These are phyloP conservation scores for Saccharomycopsis malanga DNA, from an alignment of 805 yeast genomes.

Conservation along the genomic window DNA sequence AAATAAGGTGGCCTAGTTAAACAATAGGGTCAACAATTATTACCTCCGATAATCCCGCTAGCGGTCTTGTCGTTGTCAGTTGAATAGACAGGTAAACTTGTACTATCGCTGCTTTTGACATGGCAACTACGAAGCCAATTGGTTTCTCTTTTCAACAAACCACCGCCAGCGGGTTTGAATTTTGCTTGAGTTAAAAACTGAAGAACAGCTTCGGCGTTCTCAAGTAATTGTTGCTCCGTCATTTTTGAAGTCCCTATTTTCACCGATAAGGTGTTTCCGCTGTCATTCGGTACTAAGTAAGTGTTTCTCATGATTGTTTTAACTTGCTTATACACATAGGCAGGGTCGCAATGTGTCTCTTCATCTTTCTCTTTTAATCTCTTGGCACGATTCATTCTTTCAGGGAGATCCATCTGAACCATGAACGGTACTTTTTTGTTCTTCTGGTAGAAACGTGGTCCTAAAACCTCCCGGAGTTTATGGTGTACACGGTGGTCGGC, in stretches of 20 bases:
- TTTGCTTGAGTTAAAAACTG: slow-evolving; percentile 40
- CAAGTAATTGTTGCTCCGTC: slow-evolving; percentile 36
- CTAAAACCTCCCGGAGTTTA: slow-evolving; percentile 50
- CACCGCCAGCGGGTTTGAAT: slow-evolving; percentile 52
- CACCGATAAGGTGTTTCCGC: slow-evolving; percentile 53
- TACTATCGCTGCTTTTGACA: slow-evolving; percentile 17
- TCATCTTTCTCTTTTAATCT: slow-evolving; percentile 13
- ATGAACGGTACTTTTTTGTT: slow-evolving; percentile 63
- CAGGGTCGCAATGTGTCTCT: slow-evolving; percentile 30
- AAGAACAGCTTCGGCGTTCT: slow-evolving; percentile 46
- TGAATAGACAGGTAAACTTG: slow-evolving; percentile 15
- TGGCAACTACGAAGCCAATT: slow-evolving; percentile 10
- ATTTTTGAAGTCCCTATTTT: slow-evolving; percentile 52
- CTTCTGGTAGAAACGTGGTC: slow-evolving; percentile 53
- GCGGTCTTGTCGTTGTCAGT: neutral
- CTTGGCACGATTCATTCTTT: slow-evolving; percentile 22
- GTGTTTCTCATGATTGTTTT: slow-evolving; percentile 59
- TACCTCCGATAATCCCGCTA: too few species aligned
- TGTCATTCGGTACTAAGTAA: slow-evolving; percentile 48
- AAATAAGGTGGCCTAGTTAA: too few species aligned
- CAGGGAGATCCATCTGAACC: slow-evolving; percentile 44
- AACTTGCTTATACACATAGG: slow-evolving; percentile 57
- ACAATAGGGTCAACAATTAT: too few species aligned
- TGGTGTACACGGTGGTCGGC: slow-evolving; percentile 65
- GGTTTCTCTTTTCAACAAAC: neutral